phyloP scores from a whole-genome alignment of 2,329 filamentous ascomycete genomes.

The Clonostachys rosea region DNA sequence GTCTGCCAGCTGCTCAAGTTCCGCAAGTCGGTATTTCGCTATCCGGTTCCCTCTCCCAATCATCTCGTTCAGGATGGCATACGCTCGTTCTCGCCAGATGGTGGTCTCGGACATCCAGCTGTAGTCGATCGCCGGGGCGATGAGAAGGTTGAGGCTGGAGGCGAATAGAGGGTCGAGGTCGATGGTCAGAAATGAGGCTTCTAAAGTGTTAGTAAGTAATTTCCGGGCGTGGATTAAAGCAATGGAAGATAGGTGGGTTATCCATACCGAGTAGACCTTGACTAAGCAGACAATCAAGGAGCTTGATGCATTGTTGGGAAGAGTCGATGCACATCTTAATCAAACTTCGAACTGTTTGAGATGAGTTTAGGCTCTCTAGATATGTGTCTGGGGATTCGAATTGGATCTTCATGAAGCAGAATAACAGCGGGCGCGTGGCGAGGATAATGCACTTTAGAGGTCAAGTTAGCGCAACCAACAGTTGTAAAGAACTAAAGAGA shows the following conservation, averaged over 20 bases:
- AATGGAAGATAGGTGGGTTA: background rate
- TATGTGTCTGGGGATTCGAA: slow-evolving; percentile 16
- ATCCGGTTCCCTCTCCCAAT: slow-evolving; percentile 37
- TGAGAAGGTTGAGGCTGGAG: slow-evolving; percentile 32
- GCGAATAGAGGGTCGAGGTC: slow-evolving; percentile 34
- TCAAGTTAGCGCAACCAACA: background rate
- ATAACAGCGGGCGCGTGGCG: slow-evolving; percentile 19
- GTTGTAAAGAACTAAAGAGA: too few relatives aligned
- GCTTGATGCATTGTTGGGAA: slow-evolving; percentile 22
- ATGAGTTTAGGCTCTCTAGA: slow-evolving; percentile 27
- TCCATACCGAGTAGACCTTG: slow-evolving; percentile 39
- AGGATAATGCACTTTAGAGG: slow-evolving; percentile 20
- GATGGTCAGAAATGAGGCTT: slow-evolving; percentile 40
- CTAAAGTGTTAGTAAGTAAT: slow-evolving; percentile 18
- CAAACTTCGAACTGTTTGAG: slow-evolving; percentile 21
- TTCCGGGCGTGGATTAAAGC: too few relatives aligned
- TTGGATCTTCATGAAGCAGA: slow-evolving; percentile 23
- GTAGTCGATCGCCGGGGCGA: slow-evolving; percentile 28
- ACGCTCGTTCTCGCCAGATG: slow-evolving; percentile 32
- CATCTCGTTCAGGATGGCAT: slow-evolving; percentile 40
- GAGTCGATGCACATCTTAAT: slow-evolving; percentile 26
- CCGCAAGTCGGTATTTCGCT: slow-evolving; percentile 34
- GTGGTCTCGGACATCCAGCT: slow-evolving; percentile 6
- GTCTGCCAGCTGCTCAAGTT: slow-evolving; percentile 37
- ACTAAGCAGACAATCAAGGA: slow-evolving; percentile 34